Percentiles rank a stretch among this genome's conserved stretches.
Conservation (phyloP, 2,329 filamentous ascomycete genomes). For the Alternaria ventricosa region DNA sequence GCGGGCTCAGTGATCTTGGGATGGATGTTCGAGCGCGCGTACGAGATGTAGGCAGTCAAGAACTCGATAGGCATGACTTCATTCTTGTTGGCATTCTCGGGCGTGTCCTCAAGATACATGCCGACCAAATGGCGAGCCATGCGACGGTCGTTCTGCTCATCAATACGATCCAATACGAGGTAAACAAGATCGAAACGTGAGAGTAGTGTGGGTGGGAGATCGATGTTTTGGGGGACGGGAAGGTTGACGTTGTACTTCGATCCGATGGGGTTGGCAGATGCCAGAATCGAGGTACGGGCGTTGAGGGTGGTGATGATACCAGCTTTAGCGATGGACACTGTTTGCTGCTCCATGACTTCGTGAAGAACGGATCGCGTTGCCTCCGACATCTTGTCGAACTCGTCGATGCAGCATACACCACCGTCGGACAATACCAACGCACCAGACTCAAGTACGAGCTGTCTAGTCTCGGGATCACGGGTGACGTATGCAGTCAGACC, state of each 20-base stretch:
- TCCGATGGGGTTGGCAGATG: conserved; percentile 96
- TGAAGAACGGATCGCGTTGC: conserved; percentile 75
- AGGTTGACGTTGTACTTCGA: conserved; percentile 97
- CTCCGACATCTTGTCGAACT: conserved; percentile 83
- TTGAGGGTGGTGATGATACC: conserved; percentile 89
- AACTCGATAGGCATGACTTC: conserved; percentile 91
- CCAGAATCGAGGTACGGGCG: conserved; percentile 91
- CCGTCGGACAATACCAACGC: conserved; percentile 76
- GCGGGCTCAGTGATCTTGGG: conserved; percentile 81
- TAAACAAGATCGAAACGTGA: conserved; percentile 98
- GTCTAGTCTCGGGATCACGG: conserved; percentile 74
- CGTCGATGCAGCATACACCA: conserved; percentile 79
- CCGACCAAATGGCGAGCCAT: conserved; percentile 91
- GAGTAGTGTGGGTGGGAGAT: conserved; percentile 90
- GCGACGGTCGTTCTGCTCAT: conserved; percentile 86
- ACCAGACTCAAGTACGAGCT: conserved; percentile 76
- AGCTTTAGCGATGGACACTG: conserved; percentile 78
- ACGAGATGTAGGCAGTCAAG: conserved; percentile 95
- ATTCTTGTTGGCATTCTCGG: conserved; percentile 77
- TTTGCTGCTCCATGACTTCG: conserved; percentile 84
- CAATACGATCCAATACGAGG: conserved; percentile 90
- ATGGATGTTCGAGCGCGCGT: conserved; percentile 85
- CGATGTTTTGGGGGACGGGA: conserved; percentile 96
- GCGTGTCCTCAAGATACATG: conserved; percentile 95
- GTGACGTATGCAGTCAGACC: conserved; percentile 81